A percentile compares a stretch with the other conserved stretches of the same genome.
Conservation (phyloP, 169 alveolate genomes). For the Cryptosporidium baileyi region DNA sequence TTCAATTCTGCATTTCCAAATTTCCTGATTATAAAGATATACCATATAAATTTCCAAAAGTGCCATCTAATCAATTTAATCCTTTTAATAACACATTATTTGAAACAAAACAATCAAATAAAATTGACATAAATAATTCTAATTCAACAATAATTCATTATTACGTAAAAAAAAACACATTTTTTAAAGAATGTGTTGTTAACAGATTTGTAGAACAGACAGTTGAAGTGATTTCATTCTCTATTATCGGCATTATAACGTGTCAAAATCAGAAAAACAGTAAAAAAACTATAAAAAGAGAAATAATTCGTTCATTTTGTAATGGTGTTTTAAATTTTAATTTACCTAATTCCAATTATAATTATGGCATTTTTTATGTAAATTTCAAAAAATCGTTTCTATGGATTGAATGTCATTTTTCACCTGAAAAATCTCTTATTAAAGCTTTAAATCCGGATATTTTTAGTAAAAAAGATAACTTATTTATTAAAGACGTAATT, state of each 20-base stretch:
- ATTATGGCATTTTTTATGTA: not conserved
- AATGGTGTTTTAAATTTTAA: constrained; percentile 7
- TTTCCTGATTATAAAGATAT: constrained; percentile 28
- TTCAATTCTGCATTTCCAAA: constrained; percentile 4
- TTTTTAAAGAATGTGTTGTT: not conserved
- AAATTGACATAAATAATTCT: not conserved
- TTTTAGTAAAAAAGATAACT: not conserved
- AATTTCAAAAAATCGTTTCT: not conserved
- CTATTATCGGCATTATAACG: constrained; percentile 10
- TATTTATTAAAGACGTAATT: not conserved
- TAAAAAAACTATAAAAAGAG: not conserved
- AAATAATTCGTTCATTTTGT: constrained; percentile 34
- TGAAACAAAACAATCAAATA: not conserved
- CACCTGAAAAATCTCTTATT: not conserved
- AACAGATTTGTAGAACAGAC: not conserved
- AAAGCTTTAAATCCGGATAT: constrained; percentile 20
- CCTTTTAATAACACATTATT: constrained; percentile 12
- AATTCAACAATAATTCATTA: not conserved
- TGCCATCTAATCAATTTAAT: constrained; percentile 2
- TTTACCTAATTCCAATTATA: not conserved
- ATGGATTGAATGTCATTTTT: not conserved
- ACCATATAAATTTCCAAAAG: constrained; percentile 33
- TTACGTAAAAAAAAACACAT: not conserved
- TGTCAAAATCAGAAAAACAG: not conserved
- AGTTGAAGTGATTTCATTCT: constrained; percentile 3